Base-by-base conservation (phyloP, 495 filamentous ascomycete species). In the Xylaria venustula region DNA sequence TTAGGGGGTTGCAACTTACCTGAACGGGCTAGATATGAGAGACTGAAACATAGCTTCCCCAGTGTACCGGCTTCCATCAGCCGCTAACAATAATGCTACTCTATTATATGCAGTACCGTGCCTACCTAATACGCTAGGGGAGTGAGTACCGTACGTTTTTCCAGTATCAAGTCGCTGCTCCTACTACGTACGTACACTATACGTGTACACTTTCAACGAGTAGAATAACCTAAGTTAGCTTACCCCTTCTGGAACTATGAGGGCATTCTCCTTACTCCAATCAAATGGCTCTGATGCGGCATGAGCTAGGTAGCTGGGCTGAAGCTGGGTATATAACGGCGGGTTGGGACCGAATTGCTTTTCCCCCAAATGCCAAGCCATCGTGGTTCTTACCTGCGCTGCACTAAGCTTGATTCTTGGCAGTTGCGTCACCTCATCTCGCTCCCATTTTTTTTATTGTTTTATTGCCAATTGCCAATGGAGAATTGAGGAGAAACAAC, bases 401-500 rank as follows among this genome's bases (percentile, higher is more conserved):
- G 11, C 30, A 34, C 30, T 34, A 11, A 34, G 11, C 30, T 34
- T 54, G 51, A 23, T 36, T 54, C 51, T 54, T 52, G 6, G 49
- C 54, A 44, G 42, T 36, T 56, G 54, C 54, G 54, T 56, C 54
- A 56, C 41, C 41, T 46, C n/a, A 36, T 56, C 40, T 22, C 28
- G 41, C 41, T 14, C 2, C 54, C 12, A 28, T 56, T 26, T 26
- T 58, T 40, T 36, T 22, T 47, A 28, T 37, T 58, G 48, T 36
- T 48, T 58, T 37, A 48, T 47, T 47, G 19, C 14, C 44, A 6
- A 22, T 54, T 40, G 20, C 25, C 19, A 53, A 53, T 40, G 50
- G 30, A 11, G 30, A 34, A 34, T 34, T 34, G 37, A 41, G 54
- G 54, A 15, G 23, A 57, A 41, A 36, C 54, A 23, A 47, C 54